A percentile compares a stretch with the other conserved stretches of the same genome.
Evolutionary conservation across 805 yeast genomes (phyloP).

Genomic region (Hyphopichia homilentoma): DNA sequence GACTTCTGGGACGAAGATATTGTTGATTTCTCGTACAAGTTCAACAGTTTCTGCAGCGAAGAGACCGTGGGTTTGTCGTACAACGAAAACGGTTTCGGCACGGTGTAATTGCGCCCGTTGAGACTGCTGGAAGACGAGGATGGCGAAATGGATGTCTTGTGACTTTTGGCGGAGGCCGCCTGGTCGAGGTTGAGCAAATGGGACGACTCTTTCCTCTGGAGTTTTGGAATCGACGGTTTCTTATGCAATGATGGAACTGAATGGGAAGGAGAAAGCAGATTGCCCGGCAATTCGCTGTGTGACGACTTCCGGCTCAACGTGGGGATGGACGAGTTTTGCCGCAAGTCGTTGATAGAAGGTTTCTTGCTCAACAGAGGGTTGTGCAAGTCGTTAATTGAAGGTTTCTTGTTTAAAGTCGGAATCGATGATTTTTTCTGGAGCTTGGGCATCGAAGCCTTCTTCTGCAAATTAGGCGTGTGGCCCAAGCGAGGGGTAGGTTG

Average conservation of each 20-base stretch:
- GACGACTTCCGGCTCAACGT: conserved; percentile 10
- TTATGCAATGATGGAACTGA: conserved; percentile 6
- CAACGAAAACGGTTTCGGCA: conserved; percentile 26
- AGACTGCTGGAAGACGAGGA: not conserved
- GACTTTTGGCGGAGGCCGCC: not conserved
- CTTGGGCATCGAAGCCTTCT: conserved; percentile 12
- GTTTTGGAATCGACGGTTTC: conserved; percentile 9
- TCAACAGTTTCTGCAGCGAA: conserved; percentile 35
- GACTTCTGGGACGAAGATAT: conserved; percentile 38
- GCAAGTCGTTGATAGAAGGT: conserved; percentile 6
- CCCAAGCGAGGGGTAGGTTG: conserved; percentile 1
- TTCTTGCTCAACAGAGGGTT: conserved; percentile 11
- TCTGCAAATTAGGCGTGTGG: conserved; percentile 12
- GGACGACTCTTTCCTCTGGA: not conserved
- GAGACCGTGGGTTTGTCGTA: conserved; percentile 40
- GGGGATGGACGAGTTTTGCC: conserved; percentile 16
- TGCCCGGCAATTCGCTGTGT: not conserved
- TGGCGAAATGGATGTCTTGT: not conserved
- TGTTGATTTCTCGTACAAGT: conserved; percentile 33
- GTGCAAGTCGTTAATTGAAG: conserved; percentile 10
- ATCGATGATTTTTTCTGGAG: conserved; percentile 15
- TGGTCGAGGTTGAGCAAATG: too few species aligned
- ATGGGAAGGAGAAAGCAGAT: not conserved
- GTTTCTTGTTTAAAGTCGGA: conserved; percentile 14
- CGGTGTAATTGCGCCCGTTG: conserved; percentile 9